Conservation (phyloP, 1,284 basidiomycete genomes). For the Vanrija pseudolonga region DNA sequence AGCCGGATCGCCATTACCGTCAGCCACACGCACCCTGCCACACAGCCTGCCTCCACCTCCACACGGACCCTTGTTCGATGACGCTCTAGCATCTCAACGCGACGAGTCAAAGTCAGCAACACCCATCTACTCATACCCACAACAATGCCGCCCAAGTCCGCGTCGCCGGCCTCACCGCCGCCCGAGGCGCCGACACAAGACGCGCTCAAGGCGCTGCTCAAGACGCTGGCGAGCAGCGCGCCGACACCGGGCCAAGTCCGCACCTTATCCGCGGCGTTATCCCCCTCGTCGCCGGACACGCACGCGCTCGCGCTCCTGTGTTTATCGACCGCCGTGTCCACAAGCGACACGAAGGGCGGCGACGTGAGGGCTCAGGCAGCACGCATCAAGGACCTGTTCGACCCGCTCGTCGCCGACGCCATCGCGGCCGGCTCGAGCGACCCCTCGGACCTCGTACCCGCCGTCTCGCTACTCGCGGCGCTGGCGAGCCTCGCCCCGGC, state of each 20-base stretch:
- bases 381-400: conserved; percentile 6
- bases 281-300: not conserved
- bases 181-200: not conserved
- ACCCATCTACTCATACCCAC: too few species aligned
- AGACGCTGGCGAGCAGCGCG: not conserved
- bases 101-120: not conserved
- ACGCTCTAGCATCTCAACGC: not conserved
- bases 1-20: too few species aligned
- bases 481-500: conserved; percentile 30
- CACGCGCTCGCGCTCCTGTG: conserved; percentile 9
- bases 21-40: not conserved
- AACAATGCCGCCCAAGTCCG: too few species aligned
- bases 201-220: conserved; percentile 11
- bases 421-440: not conserved
- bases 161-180: too few species aligned
- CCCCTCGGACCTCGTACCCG: conserved; percentile 9
- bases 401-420: conserved; percentile 12
- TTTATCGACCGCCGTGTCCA: conserved; percentile 9
- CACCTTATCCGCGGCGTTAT: not conserved
- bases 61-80: not conserved
- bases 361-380: not conserved
- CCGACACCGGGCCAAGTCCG: not conserved
- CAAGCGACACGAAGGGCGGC: not conserved
- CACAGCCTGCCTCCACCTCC: not conserved
- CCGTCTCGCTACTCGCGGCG: conserved; percentile 22